These are phyloP conservation scores for Fusarium cyanostomum DNA, from an alignment of 2,329 filamentous ascomycete genomes.

Conservation along the genomic window DNA sequence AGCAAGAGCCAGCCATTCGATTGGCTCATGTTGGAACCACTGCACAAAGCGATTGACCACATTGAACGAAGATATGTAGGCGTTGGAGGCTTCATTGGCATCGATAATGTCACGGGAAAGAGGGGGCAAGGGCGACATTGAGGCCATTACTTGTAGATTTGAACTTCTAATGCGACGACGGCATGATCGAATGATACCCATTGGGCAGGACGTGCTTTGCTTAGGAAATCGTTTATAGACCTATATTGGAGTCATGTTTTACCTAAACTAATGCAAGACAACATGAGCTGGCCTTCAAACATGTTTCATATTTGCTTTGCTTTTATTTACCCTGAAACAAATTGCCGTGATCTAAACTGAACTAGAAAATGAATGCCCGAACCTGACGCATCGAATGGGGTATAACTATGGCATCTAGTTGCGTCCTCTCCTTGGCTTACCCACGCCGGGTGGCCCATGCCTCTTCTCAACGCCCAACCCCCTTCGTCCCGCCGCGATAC, in stretches of 20 bases:
- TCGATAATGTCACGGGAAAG: constrained; percentile 16
- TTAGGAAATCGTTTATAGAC: neutral
- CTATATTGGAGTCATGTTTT: neutral
- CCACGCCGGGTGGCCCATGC: constrained; percentile 55
- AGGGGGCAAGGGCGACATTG: constrained; percentile 8
- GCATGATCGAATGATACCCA: constrained; percentile 40
- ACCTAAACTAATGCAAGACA: neutral
- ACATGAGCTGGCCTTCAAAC: neutral
- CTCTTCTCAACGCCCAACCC: constrained; percentile 62
- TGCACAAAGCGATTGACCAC: neutral
- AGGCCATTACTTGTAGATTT: constrained; percentile 3
- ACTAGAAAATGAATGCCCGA: constrained; percentile 37
- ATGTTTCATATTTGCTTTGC: constrained; percentile 14
- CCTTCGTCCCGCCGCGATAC: constrained; percentile 56
- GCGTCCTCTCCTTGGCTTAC: constrained; percentile 52
- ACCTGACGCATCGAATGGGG: constrained; percentile 41
- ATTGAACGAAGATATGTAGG: constrained; percentile 8
- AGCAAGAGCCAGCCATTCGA: neutral
- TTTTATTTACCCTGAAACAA: constrained; percentile 32
- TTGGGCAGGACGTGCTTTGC: constrained; percentile 24
- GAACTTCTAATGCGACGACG: constrained; percentile 12
- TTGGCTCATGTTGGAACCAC: neutral
- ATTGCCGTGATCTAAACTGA: constrained; percentile 32
- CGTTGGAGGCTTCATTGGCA: constrained; percentile 25
- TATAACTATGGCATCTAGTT: constrained; percentile 45